A percentile compares a stretch with the other conserved stretches of the same genome.
phyloP scores from a whole-genome alignment of 805 yeast genomes.

The Suhomyces sp. region DNA sequence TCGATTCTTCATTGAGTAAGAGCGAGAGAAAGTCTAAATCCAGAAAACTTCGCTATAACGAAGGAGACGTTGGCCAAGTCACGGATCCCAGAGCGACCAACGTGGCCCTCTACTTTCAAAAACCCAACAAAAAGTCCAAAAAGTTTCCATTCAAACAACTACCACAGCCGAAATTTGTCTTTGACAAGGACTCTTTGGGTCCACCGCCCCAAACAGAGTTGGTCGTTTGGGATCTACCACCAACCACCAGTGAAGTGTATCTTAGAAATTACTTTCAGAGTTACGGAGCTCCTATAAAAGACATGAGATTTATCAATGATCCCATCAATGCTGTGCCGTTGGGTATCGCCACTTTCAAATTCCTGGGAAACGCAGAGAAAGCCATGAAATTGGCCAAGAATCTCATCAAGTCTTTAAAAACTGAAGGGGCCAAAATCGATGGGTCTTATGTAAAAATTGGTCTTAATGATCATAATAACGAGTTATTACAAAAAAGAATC shows the following conservation, averaged over 20 bases:
- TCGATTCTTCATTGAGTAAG: slow-evolving; percentile 32
- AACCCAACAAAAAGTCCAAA: slow-evolving; percentile 38
- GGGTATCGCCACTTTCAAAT: slow-evolving; percentile 65
- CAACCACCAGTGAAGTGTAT: slow-evolving; percentile 46
- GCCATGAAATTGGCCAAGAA: slow-evolving; percentile 37
- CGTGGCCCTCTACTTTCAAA: slow-evolving; percentile 27
- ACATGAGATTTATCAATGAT: slow-evolving; percentile 59
- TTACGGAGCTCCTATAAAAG: slow-evolving; percentile 60
- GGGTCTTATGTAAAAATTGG: slow-evolving; percentile 54
- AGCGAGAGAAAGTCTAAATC: slow-evolving; percentile 27
- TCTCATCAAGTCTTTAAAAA: slow-evolving; percentile 24
- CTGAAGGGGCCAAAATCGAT: slow-evolving; percentile 42
- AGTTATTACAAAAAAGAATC: slow-evolving; percentile 34
- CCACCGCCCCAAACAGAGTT: slow-evolving; percentile 70
- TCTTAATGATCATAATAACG: slow-evolving; percentile 45
- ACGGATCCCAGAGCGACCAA: slow-evolving; percentile 44
- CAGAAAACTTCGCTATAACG: slow-evolving; percentile 41
- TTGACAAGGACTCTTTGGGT: slow-evolving; percentile 72
- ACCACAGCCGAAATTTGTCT: slow-evolving; percentile 43
- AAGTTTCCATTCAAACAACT: slow-evolving; percentile 42
- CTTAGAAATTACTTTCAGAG: slow-evolving; percentile 51
- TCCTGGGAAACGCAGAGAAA: slow-evolving; percentile 52
- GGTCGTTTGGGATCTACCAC: slow-evolving; percentile 64
- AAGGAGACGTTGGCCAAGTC: slow-evolving; percentile 20
- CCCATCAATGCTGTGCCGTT: slow-evolving; percentile 76